A percentile compares a stretch with the other conserved stretches of the same genome.
These are phyloP conservation scores for Hanseniaspora vineae DNA, from an alignment of 805 yeast genomes.

Conservation along the genomic window DNA sequence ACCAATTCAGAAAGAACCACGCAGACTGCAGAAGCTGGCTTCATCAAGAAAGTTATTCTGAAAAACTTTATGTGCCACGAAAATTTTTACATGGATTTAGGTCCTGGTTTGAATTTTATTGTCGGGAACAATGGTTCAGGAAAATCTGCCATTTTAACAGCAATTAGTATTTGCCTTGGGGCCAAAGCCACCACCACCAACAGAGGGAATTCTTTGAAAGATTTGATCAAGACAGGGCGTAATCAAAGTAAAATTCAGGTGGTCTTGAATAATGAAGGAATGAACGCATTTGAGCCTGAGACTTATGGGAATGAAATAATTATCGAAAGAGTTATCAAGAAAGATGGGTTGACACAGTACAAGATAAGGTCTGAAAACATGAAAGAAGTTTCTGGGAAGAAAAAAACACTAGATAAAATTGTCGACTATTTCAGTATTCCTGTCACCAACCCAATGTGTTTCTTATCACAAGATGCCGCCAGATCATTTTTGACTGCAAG, in stretches of 20 bases:
- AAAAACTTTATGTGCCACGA: slow-evolving; percentile 86
- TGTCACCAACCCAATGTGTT: slow-evolving; percentile 83
- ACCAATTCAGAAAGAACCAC: slow-evolving; percentile 3
- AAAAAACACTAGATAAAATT: slow-evolving; percentile 53
- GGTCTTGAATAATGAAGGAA: slow-evolving; percentile 49
- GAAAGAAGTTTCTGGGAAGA: slow-evolving; percentile 43
- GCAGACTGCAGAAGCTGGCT: slow-evolving; percentile 34
- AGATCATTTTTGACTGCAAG: slow-evolving; percentile 75
- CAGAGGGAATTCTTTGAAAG: slow-evolving; percentile 61
- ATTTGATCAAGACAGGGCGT: slow-evolving; percentile 66
- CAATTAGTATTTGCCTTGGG: slow-evolving; percentile 77
- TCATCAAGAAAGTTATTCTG: slow-evolving; percentile 47
- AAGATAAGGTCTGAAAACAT: slow-evolving; percentile 40
- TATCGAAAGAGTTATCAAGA: slow-evolving; percentile 52
- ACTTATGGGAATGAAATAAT: slow-evolving; percentile 56
- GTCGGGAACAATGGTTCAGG: slow-evolving; percentile 90
- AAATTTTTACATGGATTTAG: slow-evolving; percentile 59
- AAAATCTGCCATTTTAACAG: slow-evolving; percentile 78
- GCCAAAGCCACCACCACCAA: slow-evolving; percentile 80
- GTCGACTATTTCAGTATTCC: slow-evolving; percentile 61
- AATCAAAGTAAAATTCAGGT: slow-evolving; percentile 55
- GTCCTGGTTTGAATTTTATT: slow-evolving; percentile 73
- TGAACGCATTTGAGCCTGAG: slow-evolving; percentile 50
- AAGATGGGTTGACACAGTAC: slow-evolving; percentile 37
- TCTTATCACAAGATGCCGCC: slow-evolving; percentile 88